These are phyloP conservation scores for Prillingera fragicola DNA, from an alignment of 1,284 basidiomycete genomes.

Conservation along the genomic window DNA sequence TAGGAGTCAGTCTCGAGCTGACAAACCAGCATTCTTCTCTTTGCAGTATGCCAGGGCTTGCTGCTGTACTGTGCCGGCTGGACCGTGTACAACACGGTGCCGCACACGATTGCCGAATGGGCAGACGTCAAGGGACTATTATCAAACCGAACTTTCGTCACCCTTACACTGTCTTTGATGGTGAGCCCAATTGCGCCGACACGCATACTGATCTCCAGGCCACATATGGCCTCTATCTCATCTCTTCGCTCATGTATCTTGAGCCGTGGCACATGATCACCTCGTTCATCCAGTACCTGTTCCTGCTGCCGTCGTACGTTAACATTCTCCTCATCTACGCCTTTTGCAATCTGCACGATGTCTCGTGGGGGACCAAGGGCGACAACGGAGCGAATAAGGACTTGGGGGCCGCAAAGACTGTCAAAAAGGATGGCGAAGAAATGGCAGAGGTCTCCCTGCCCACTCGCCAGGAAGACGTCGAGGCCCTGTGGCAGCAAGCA, in stretches of 20 bases:
- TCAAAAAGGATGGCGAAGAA: constrained; percentile 77
- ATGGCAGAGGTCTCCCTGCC: constrained; percentile 72
- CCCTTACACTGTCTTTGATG: constrained; percentile 55
- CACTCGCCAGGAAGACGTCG: constrained; percentile 74
- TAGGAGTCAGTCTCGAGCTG: too few species aligned
- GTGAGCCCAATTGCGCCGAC: constrained; percentile 17
- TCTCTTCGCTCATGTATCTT: constrained; percentile 76
- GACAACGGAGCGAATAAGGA: constrained; percentile 80
- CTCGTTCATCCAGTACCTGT: constrained; percentile 56
- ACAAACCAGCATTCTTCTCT: constrained; percentile 44
- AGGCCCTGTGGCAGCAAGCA: constrained; percentile 74
- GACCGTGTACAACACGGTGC: constrained; percentile 77
- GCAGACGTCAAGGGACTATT: constrained; percentile 59
- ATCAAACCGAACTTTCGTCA: constrained; percentile 64
- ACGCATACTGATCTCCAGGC: constrained; percentile 48
- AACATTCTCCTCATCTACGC: constrained; percentile 65
- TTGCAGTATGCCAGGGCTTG: constrained; percentile 39
- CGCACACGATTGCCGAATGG: constrained; percentile 68
- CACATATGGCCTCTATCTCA: constrained; percentile 83
- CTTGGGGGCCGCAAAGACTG: constrained; percentile 78
- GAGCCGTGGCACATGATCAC: constrained; percentile 96
- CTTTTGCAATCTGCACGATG: constrained; percentile 81
- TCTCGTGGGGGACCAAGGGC: constrained; percentile 84
- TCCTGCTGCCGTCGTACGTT: constrained; percentile 58
- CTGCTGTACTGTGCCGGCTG: constrained; percentile 76